Evolutionary conservation across 768 basidiomycete species (phyloP), one percentile per base, ranked within the genome.

Genomic region (Mycena belliarum): DNA sequence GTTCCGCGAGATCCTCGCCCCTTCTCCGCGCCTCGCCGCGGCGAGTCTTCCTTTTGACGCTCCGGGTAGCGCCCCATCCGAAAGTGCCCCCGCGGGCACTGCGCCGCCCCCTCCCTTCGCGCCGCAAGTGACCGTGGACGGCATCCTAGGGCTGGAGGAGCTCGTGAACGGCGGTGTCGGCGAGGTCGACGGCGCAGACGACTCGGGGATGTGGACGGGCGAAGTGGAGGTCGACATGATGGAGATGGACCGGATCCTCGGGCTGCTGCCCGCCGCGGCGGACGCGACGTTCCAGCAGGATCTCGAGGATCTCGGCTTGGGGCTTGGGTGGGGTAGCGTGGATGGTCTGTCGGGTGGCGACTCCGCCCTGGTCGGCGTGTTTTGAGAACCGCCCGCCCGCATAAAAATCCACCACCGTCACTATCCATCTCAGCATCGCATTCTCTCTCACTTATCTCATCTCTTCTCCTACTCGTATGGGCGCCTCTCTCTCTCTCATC

Each of bases 1-100:
- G 71, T 78, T 88, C 78, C 79, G 82, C 61, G 85, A 89, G 73
- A 87, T 89, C 73, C 80, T 88, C 75, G 80, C 79, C 68, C 73
- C 80, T 60, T 79, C 83, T 61, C 74, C 77, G 50, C 55, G 63
- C 52, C 28, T 64, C 61, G 23, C 61, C 69, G 52, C 72, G 67
- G 54, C 72, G 62, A 52, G 72, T 71, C 65, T 74, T 65, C 68
- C 73, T 63, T 57, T 60, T 63, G 58, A 63, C 63, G 43, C 63
- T 67, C 24, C 48, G 50, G 56, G 61, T 64, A 43, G 59, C 59
- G 38, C 60, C 56, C 57, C 26, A 28, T 52, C 59, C 44, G 16
- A 60, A 66, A 52, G 42, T 61, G 33, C 65, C 53, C 51, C 60
- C 63, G 28, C 64, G 58, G 59, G 57, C 38, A 55, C 70, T 63